phyloP scores from a whole-genome alignment of 2,329 filamentous ascomycete genomes.

The Aspergillus caelatus region DNA sequence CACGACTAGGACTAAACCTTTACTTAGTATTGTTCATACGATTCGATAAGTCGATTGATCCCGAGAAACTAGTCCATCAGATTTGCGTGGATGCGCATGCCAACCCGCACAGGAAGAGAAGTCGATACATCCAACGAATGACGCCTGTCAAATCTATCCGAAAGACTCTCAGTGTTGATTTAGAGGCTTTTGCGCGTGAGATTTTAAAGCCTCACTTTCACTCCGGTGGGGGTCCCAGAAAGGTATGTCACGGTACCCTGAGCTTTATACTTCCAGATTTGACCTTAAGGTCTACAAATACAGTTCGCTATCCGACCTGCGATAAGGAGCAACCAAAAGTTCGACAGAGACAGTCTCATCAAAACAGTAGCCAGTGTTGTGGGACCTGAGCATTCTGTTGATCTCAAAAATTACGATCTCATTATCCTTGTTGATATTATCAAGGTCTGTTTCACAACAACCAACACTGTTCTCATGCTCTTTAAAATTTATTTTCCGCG shows the following conservation, averaged over 20 bases:
- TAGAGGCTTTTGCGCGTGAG: conserved; percentile 59
- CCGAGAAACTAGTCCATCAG: conserved; percentile 61
- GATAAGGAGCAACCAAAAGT: conserved; percentile 61
- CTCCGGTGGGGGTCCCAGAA: conserved; percentile 52
- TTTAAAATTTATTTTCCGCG: conserved; percentile 3
- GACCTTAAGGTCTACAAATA: background rate
- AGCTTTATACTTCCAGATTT: background rate
- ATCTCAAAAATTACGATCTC: conserved; percentile 63
- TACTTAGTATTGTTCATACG: conserved; percentile 54
- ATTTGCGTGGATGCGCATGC: conserved; percentile 60
- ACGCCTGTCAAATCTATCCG: conserved; percentile 62
- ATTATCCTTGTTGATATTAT: conserved; percentile 66
- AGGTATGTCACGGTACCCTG: conserved; percentile 46
- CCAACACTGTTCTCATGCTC: background rate
- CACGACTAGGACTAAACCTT: conserved; percentile 21
- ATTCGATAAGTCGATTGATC: conserved; percentile 59
- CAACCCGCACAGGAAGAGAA: conserved; percentile 54
- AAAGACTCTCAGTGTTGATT: conserved; percentile 60
- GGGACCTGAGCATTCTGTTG: conserved; percentile 61
- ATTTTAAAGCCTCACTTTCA: conserved; percentile 65
- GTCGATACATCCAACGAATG: conserved; percentile 62
- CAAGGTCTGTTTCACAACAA: conserved; percentile 50
- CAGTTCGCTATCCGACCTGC: conserved; percentile 67
- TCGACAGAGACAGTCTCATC: conserved; percentile 62
- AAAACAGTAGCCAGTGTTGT: conserved; percentile 61